These are phyloP conservation scores for Stellera chamaejasme DNA, from an alignment of 345 rosid genomes.

Conservation along the genomic window DNA sequence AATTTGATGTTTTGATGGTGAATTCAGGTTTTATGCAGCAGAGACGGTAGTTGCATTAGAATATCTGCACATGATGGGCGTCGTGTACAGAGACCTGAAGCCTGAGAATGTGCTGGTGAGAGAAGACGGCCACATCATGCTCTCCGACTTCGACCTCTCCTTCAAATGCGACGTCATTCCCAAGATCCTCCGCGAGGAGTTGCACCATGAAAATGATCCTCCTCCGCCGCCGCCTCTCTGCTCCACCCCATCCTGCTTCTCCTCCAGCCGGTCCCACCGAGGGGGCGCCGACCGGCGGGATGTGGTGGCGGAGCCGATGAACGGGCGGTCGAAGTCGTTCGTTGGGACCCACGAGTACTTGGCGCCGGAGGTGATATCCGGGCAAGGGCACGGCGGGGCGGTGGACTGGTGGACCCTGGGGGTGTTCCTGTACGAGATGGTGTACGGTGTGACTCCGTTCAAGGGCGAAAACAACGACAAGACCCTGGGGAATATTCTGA, in stretches of 20 bases:
- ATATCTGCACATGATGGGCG: conserved; percentile 79
- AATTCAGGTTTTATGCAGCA: conserved; percentile 58
- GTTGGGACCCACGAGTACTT: conserved; percentile 96
- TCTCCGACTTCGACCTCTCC: conserved; percentile 72
- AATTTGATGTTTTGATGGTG: too few species aligned
- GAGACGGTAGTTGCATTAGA: conserved; percentile 51
- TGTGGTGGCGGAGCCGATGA: conserved; percentile 70
- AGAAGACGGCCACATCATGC: conserved; percentile 73
- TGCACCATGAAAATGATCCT: too few species aligned
- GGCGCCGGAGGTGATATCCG: conserved; percentile 94
- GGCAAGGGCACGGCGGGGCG: conserved; percentile 92
- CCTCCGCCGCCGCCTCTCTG: conserved; percentile 11
- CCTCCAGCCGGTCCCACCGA: conserved; percentile 41
- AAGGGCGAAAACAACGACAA: conserved; percentile 88
- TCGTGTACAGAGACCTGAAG: conserved; percentile 63
- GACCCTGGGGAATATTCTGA: conserved; percentile 72
- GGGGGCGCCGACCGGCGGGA: conserved; percentile 11
- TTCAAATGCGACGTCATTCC: conserved; percentile 91
- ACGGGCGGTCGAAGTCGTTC: conserved; percentile 71
- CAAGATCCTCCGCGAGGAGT: conserved; percentile 26
- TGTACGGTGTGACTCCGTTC: conserved; percentile 83
- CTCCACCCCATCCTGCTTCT: conserved; percentile 48
- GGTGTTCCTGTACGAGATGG: conserved; percentile 78
- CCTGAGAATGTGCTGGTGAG: conserved; percentile 66
- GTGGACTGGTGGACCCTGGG: conserved; percentile 99